These are phyloP conservation scores for Nyssa sinensis DNA, from an alignment of 148 eudicot genomes.

Conservation along the genomic window DNA sequence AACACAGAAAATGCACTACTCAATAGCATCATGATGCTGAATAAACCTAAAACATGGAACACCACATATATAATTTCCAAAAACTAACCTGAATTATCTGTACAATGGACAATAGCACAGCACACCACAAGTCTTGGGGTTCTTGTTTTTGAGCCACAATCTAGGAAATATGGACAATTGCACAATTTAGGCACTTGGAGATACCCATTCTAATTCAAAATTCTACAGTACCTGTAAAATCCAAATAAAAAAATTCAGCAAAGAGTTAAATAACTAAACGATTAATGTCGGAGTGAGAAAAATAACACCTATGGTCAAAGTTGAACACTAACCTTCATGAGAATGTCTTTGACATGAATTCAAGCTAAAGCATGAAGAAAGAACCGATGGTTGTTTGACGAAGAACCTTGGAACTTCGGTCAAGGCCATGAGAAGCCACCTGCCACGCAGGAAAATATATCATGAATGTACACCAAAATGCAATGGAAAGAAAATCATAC, in stretches of 20 bases:
- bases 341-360: background rate
- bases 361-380: slow-evolving; percentile 53
- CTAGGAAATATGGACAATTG: background rate
- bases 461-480: background rate
- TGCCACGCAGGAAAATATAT: slow-evolving; percentile 15
- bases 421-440: slow-evolving; percentile 97
- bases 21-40: background rate
- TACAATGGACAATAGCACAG: slow-evolving; percentile 7
- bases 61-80: background rate
- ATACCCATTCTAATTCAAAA: background rate
- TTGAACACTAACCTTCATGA: slow-evolving; percentile 23
- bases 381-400: slow-evolving; percentile 69
- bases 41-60: background rate
- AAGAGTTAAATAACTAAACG: background rate
- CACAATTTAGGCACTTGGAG: background rate
- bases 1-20: background rate
- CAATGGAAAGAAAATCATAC: background rate
- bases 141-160: background rate
- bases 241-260: background rate
- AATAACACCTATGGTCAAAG: background rate
- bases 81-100: slow-evolving; percentile 18
- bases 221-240: slow-evolving; percentile 1
- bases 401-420: slow-evolving; percentile 80
- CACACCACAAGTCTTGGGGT: background rate
- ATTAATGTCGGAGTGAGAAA: background rate